phyloP scores from a whole-genome alignment of 495 filamentous ascomycete genomes.

The Aspergillus asperescens region DNA sequence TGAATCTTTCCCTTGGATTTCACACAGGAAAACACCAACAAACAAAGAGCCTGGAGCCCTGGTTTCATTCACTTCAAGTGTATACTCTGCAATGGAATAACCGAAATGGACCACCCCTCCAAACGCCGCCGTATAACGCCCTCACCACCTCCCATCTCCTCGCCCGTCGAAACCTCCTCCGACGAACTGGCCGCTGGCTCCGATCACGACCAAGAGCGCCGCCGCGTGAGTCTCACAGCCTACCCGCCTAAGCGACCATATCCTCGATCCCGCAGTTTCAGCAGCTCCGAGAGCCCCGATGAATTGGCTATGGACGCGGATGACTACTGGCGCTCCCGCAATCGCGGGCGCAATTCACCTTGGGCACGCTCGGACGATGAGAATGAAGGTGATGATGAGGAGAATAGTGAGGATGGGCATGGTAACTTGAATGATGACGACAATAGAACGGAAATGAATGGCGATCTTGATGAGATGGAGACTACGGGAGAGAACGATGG shows the following conservation, averaged over 20 bases:
- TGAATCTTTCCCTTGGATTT: background rate
- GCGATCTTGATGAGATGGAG: slow-evolving; percentile 18
- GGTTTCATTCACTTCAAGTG: background rate
- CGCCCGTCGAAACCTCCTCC: slow-evolving; percentile 45
- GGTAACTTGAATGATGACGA: slow-evolving; percentile 1
- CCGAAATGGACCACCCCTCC: slow-evolving; percentile 40
- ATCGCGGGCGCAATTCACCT: slow-evolving; percentile 26
- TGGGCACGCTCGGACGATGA: slow-evolving; percentile 13
- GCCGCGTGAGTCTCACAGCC: slow-evolving; percentile 36
- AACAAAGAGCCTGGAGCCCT: background rate
- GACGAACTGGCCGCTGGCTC: slow-evolving; percentile 48
- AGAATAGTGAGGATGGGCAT: background rate
- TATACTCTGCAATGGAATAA: slow-evolving; percentile 4
- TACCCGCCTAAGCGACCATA: slow-evolving; percentile 37
- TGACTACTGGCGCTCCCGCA: slow-evolving; percentile 37
- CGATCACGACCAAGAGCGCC: slow-evolving; percentile 41
- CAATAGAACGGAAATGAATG: slow-evolving; percentile 1
- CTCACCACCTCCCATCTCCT: slow-evolving; percentile 23
- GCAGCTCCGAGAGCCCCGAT: slow-evolving; percentile 42
- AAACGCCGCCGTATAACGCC: slow-evolving; percentile 52
- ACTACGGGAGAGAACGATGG: slow-evolving; percentile 2
- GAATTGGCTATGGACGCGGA: slow-evolving; percentile 40
- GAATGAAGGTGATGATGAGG: slow-evolving; percentile 3
- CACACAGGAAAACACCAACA: background rate
- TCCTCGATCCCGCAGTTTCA: slow-evolving; percentile 26